These are phyloP conservation scores for Suillus subalutaceus DNA, from an alignment of 768 basidiomycete genomes.

Conservation along the genomic window DNA sequence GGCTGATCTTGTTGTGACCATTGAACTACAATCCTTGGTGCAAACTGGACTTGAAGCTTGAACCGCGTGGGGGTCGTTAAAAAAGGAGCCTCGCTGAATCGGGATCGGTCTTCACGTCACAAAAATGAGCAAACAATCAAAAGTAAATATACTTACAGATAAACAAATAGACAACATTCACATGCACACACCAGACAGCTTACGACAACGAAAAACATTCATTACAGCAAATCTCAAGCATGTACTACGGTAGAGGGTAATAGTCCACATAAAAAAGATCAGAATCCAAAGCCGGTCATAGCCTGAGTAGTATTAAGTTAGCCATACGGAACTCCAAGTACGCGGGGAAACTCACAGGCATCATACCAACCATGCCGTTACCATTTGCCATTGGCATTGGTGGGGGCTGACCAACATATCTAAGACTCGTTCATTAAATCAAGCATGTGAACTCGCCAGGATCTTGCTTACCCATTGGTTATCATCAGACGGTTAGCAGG, in stretches of 20 bases:
- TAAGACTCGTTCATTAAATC: slow-evolving; percentile 29
- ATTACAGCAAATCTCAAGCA: slow-evolving; percentile 30
- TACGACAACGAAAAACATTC: slow-evolving; percentile 13
- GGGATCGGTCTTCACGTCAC: background rate
- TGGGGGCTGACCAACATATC: slow-evolving; percentile 67
- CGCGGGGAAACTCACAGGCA: slow-evolving; percentile 52
- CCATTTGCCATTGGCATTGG: slow-evolving; percentile 60
- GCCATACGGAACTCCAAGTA: background rate
- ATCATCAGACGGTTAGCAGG: slow-evolving; percentile 69
- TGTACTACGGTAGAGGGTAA: slow-evolving; percentile 28
- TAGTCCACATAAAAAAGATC: slow-evolving; percentile 28
- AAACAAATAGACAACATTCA: background rate
- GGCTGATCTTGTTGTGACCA: slow-evolving; percentile 1
- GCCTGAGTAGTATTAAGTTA: slow-evolving; percentile 37
- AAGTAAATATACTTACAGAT: background rate
- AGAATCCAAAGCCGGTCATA: slow-evolving; percentile 66
- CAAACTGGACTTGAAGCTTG: background rate
- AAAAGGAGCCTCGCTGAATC: slow-evolving; percentile 1
- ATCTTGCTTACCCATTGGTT: slow-evolving; percentile 58
- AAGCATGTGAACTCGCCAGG: background rate
- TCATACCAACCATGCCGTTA: slow-evolving; percentile 51
- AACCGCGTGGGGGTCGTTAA: background rate
- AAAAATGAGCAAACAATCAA: background rate
- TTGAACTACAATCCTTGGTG: background rate
- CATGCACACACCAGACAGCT: background rate